Evolutionary conservation across 2,329 filamentous ascomycete genomes (phyloP).

Genomic region (Teratosphaeria viscida): DNA sequence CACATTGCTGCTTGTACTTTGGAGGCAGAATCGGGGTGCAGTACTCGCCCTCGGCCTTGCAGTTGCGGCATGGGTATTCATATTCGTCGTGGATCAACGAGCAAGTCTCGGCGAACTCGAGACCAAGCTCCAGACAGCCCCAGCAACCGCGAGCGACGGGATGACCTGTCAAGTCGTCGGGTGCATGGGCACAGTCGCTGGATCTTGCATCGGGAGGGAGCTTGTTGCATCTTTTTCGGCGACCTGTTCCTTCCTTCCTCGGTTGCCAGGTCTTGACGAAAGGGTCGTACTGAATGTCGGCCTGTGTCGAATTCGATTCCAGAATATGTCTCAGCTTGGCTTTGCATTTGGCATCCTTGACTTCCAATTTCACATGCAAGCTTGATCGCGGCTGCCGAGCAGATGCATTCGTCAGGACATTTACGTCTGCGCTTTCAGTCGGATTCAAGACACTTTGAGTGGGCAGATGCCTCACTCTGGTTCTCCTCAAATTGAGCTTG

Average conservation of each 20-base stretch:
- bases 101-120: constrained; percentile 16
- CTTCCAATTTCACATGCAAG: not conserved
- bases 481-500: constrained; percentile 1
- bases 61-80: constrained; percentile 29
- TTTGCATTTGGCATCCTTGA: not conserved
- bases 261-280: not conserved
- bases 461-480: not conserved
- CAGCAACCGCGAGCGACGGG: constrained; percentile 23
- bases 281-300: not conserved
- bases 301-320: not conserved
- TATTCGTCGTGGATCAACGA: constrained; percentile 25
- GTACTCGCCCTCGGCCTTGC: constrained; percentile 21
- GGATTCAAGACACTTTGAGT: not conserved
- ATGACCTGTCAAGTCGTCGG: constrained; percentile 12
- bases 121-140: constrained; percentile 18
- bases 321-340: not conserved
- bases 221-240: not conserved
- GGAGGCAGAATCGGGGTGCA: constrained; percentile 28
- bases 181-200: not conserved
- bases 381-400: not conserved
- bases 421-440: not conserved
- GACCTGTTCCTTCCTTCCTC: not conserved
- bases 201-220: not conserved
- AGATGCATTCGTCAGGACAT: not conserved
- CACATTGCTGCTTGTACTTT: constrained; percentile 25